Conservation (phyloP, 768 basidiomycete species). For the Mycena vitilis region DNA sequence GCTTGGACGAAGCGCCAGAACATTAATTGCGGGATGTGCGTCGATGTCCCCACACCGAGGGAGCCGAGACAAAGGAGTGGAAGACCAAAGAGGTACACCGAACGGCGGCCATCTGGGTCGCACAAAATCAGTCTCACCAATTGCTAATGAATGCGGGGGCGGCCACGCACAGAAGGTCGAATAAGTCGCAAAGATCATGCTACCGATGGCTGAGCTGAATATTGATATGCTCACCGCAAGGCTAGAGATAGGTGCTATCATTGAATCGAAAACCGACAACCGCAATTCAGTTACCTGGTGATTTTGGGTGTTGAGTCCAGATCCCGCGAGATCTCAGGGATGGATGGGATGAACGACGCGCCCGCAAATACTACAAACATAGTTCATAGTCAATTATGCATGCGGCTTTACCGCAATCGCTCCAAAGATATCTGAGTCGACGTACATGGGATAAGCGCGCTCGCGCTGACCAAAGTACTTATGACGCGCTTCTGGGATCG, state of each 20-base stretch:
- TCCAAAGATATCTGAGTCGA: background rate
- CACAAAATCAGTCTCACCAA: background rate
- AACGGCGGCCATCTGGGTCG: constrained; percentile 69
- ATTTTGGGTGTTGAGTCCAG: constrained; percentile 65
- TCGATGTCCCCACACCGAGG: constrained; percentile 65
- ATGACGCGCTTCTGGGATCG: constrained; percentile 62
- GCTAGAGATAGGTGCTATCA: constrained; percentile 38
- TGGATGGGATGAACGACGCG: constrained; percentile 78
- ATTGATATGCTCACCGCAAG: constrained; percentile 65
- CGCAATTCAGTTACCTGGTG: constrained; percentile 60
- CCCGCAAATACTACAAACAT: constrained; percentile 68
- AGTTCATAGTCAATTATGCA: background rate
- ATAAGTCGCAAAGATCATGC: constrained; percentile 64
- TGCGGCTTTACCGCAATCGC: no score
- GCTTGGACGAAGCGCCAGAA: constrained; percentile 75
- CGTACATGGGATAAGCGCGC: constrained; percentile 73
- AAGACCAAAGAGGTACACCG: constrained; percentile 67
- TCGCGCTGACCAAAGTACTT: constrained; percentile 66
- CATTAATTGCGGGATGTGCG: constrained; percentile 59
- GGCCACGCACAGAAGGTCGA: constrained; percentile 58
- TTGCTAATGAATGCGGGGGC: no score
- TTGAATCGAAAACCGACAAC: no score
- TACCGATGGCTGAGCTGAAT: constrained; percentile 56
- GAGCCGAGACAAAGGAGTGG: constrained; percentile 71
- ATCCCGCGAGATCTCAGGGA: constrained; percentile 79